Evolutionary conservation across 352 stramenopile species (phyloP).

Genomic region (Phytophthora kernoviae): DNA sequence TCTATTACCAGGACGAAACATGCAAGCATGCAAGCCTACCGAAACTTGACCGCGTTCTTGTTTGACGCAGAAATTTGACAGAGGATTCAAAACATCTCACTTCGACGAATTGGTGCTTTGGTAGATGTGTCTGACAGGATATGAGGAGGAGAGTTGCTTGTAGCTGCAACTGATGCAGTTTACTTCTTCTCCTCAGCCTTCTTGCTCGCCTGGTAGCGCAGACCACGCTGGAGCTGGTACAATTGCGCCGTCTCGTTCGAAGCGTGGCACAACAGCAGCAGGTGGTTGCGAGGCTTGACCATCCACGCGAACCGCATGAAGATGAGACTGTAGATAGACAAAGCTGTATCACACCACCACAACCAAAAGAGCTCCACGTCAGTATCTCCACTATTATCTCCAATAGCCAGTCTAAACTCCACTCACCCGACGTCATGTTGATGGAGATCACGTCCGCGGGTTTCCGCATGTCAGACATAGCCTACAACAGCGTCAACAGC

Average conservation of each 20-base stretch:
- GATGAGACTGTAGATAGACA: constrained; percentile 86
- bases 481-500: constrained; percentile 38
- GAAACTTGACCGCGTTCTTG: constrained; percentile 12
- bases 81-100: constrained; percentile 9
- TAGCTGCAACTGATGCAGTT: constrained; percentile 7
- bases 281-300: constrained; percentile 88
- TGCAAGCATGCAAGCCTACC: constrained; percentile 18
- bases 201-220: constrained; percentile 46
- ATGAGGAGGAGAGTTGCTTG: constrained; percentile 2
- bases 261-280: constrained; percentile 82
- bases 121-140: constrained; percentile 10
- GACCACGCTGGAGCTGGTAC: constrained; percentile 75
- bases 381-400: constrained; percentile 8
- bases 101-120: constrained; percentile 5
- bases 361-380: neutral
- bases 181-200: constrained; percentile 40
- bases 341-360: constrained; percentile 35
- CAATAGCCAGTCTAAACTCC: neutral
- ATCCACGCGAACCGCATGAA: constrained; percentile 92
- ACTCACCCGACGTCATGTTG: constrained; percentile 85
- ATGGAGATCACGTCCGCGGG: constrained; percentile 83
- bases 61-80: constrained; percentile 23
- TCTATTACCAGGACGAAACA: constrained; percentile 25
- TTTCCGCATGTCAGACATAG: constrained; percentile 84
- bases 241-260: constrained; percentile 87